Evolutionary conservation across 441 rosid genomes (phyloP).

Genomic region (Gossypium gossypioides): DNA sequence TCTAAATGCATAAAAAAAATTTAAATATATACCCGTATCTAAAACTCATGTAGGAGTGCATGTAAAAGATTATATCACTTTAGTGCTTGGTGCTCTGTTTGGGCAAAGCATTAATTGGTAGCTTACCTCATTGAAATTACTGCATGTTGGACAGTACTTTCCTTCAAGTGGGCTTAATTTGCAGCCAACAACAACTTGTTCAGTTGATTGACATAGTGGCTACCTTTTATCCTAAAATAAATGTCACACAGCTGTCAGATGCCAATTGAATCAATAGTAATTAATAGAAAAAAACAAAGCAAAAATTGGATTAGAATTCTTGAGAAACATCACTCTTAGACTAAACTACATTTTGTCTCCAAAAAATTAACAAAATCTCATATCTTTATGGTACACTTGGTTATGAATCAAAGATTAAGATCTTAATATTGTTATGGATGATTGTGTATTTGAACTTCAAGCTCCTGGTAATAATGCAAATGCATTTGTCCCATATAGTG

Average conservation of each 20-base stretch:
- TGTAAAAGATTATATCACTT: no score
- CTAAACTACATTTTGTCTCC: not conserved
- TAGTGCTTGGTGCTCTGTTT: no score
- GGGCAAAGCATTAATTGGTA: no score
- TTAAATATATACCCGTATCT: no score
- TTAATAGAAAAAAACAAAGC: not conserved
- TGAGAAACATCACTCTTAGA: not conserved
- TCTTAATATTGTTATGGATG: not conserved
- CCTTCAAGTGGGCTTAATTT: not conserved
- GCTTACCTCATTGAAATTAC: no score
- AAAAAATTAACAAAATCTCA: not conserved
- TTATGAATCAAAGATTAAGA: not conserved
- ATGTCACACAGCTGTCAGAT: not conserved
- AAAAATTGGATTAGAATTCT: not conserved
- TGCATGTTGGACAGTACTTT: not conserved
- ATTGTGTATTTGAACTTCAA: not conserved
- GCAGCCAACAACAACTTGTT: not conserved
- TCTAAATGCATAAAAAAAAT: no score
- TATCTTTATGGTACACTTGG: no score
- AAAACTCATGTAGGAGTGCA: no score
- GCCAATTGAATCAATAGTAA: not conserved
- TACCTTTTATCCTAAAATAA: not conserved
- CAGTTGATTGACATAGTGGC: not conserved
- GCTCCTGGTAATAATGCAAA: not conserved
- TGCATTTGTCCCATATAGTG: conserved; percentile 18